A percentile compares a stretch with the other conserved stretches of the same genome.
These are phyloP conservation scores for Tremella fuciformis DNA, from an alignment of 768 basidiomycete genomes.

Conservation along the genomic window DNA sequence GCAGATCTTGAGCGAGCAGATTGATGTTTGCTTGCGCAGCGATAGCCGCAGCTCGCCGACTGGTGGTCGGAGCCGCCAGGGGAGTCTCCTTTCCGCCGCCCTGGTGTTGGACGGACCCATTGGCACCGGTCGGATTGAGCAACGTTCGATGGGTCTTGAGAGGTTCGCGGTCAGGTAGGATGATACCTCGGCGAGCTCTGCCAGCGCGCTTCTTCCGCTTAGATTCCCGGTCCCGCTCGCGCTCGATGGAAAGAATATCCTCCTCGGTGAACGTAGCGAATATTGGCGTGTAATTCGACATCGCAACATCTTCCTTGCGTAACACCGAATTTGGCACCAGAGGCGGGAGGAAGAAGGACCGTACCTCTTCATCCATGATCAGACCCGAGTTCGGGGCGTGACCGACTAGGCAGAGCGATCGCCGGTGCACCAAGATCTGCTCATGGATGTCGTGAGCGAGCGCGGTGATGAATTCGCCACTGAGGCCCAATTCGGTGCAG, in stretches of 20 bases:
- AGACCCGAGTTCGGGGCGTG: conserved; percentile 75
- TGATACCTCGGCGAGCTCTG: conserved; percentile 68
- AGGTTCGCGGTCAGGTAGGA: conserved; percentile 89
- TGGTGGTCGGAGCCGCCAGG: conserved; percentile 61
- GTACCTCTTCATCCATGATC: conserved; percentile 85
- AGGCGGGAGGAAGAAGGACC: conserved; percentile 81
- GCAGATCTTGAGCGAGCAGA: conserved; percentile 40
- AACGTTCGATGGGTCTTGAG: conserved; percentile 81
- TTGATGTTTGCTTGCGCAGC: conserved; percentile 87
- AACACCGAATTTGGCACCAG: conserved; percentile 60
- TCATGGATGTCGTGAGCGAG: conserved; percentile 94
- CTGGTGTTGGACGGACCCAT: conserved; percentile 23
- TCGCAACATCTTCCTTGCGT: conserved; percentile 67
- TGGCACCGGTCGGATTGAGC: conserved; percentile 42
- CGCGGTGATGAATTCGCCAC: conserved; percentile 93
- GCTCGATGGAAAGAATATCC: conserved; percentile 83
- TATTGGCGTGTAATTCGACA: conserved; percentile 73
- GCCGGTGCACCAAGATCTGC: conserved; percentile 86
- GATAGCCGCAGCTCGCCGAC: conserved; percentile 80
- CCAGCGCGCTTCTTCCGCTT: conserved; percentile 70
- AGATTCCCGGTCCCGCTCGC: conserved; percentile 89
- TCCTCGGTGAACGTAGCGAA: conserved; percentile 84
- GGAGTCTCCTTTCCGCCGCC: not conserved
- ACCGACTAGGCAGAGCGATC: conserved; percentile 84
- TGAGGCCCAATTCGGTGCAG: conserved; percentile 77